These are phyloP conservation scores for Picochlorum costavermella DNA, from an alignment of 139 green algal species.

Conservation along the genomic window DNA sequence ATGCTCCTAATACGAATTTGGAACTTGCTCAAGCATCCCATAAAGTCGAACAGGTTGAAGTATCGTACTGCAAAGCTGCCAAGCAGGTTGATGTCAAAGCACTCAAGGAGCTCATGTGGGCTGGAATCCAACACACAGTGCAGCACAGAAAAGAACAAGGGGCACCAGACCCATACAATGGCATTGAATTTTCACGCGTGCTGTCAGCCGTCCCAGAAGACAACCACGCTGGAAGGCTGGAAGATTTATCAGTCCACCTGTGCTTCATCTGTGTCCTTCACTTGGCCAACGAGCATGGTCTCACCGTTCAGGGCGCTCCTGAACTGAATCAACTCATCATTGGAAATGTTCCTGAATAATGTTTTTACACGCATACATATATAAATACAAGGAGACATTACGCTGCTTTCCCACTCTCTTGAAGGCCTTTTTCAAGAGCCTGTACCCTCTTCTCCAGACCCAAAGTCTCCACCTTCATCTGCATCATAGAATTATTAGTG, in stretches of 20 bases:
- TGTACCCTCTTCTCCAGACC: too few species aligned
- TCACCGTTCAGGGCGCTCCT: constrained; percentile 34
- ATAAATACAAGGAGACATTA: not conserved
- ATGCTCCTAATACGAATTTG: not conserved
- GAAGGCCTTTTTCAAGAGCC: too few species aligned
- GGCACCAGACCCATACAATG: not conserved
- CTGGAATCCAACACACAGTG: constrained; percentile 31
- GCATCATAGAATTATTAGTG: not conserved
- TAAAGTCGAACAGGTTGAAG: constrained; percentile 49
- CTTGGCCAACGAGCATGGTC: constrained; percentile 86
- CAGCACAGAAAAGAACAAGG: not conserved
- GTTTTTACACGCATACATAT: not conserved
- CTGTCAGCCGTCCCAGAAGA: constrained; percentile 39
- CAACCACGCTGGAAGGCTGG: constrained; percentile 36
- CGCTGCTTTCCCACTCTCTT: not conserved
- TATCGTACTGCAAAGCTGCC: constrained; percentile 54
- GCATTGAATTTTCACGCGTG: constrained; percentile 33
- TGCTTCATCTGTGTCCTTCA: constrained; percentile 98
- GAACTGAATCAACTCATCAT: constrained; percentile 17
- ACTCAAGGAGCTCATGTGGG: constrained; percentile 77
- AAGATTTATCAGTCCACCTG: constrained; percentile 83
- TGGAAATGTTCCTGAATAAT: not conserved
- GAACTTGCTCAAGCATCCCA: constrained; percentile 38
- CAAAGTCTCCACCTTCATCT: too few species aligned
- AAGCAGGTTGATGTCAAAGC: constrained; percentile 77